Percentiles rank a stretch among this genome's conserved stretches.
Evolutionary conservation across 148 eudicot species (phyloP).

Genomic region (Fagopyrum tataricum): DNA sequence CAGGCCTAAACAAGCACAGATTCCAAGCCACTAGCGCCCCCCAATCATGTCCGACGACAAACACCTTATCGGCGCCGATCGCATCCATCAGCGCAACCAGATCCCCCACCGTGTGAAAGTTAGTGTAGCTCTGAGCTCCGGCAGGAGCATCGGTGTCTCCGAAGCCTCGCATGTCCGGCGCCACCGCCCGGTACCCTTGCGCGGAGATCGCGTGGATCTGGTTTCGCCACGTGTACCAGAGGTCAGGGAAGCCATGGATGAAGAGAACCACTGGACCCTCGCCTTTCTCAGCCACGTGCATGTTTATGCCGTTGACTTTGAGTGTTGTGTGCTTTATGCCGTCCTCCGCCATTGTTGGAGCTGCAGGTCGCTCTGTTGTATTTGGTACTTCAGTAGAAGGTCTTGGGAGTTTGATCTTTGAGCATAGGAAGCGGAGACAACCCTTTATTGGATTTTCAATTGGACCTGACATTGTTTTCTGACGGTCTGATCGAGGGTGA

Average conservation of each 20-base stretch:
- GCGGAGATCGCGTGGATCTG: conserved; percentile 44
- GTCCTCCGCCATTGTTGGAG: conserved; percentile 13
- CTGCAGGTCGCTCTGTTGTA: background rate
- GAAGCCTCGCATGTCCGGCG: conserved; percentile 64
- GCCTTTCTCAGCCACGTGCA: conserved; percentile 26
- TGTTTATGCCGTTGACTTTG: conserved; percentile 9
- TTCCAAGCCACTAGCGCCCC: conserved; percentile 28
- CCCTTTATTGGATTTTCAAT: background rate
- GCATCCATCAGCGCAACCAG: conserved; percentile 42
- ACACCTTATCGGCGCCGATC: conserved; percentile 31
- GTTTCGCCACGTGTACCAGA: conserved; percentile 71
- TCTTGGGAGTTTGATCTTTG: background rate
- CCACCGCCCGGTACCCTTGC: conserved; percentile 44
- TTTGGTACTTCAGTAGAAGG: background rate
- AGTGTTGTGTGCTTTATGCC: background rate
- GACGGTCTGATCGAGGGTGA: background rate
- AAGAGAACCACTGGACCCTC: conserved; percentile 38
- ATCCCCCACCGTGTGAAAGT: conserved; percentile 47
- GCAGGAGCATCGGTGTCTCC: conserved; percentile 51
- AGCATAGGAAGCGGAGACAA: background rate
- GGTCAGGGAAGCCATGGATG: conserved; percentile 63
- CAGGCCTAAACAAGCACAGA: conserved; percentile 25
- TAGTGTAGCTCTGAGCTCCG: conserved; percentile 35
- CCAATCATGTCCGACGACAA: conserved; percentile 48
- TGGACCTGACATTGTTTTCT: background rate